phyloP scores from a whole-genome alignment of 805 yeast genomes.

The Zygoascus biomembranicola region DNA sequence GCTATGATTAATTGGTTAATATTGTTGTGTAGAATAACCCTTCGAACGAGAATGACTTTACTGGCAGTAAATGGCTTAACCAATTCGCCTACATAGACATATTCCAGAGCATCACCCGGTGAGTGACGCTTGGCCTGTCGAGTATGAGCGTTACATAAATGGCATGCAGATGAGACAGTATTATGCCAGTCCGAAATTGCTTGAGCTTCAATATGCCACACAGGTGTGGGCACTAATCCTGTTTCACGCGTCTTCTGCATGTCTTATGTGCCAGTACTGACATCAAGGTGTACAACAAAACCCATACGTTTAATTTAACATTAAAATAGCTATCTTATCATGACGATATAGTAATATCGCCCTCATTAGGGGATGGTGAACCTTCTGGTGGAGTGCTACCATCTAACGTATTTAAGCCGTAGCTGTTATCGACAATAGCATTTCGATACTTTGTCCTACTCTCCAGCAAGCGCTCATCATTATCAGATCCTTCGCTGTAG shows the following conservation, averaged over 20 bases:
- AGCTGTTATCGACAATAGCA: neutral
- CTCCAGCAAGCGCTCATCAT: neutral
- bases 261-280: too few relatives aligned
- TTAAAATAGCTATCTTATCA: neutral
- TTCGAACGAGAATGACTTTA: too few relatives aligned
- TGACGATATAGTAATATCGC: neutral
- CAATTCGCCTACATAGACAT: too few relatives aligned
- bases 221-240: neutral
- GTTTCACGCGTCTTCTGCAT: neutral
- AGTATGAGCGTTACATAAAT: too few relatives aligned
- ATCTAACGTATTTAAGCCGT: neutral
- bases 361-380: neutral
- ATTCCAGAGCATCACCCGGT: too few relatives aligned
- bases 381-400: neutral
- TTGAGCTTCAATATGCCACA: neutral
- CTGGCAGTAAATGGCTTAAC: too few relatives aligned
- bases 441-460: neutral
- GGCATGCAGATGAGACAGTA: too few relatives aligned
- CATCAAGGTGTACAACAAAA: neutral
- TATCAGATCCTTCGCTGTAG: conserved; percentile 11
- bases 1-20: too few relatives aligned
- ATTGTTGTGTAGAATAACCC: too few relatives aligned
- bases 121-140: too few relatives aligned
- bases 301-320: neutral
- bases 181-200: too few relatives aligned